Conservation (phyloP, 306 rosid genomes). For the Cercis canadensis region DNA sequence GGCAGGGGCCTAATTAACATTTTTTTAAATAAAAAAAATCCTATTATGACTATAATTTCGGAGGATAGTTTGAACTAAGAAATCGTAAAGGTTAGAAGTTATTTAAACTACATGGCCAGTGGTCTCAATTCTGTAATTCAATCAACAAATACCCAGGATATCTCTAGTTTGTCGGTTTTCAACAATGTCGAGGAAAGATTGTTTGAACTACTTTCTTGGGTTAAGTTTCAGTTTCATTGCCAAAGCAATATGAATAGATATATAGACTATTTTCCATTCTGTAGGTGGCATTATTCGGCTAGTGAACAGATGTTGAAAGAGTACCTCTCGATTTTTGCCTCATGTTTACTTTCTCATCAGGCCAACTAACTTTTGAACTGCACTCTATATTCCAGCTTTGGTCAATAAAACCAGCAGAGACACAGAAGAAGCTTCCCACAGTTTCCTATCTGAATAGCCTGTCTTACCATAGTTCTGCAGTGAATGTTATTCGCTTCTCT, state of each 20-base stretch:
- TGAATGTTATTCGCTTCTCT: conserved; percentile 82
- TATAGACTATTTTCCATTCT: background rate
- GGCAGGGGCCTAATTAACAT: background rate
- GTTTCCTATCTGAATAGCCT: conserved; percentile 74
- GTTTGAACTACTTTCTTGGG: background rate
- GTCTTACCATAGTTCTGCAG: conserved; percentile 78
- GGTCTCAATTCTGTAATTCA: background rate
- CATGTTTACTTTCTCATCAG: background rate
- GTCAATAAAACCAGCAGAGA: conserved; percentile 58
- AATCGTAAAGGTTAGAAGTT: conserved; percentile 1
- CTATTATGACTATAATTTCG: background rate
- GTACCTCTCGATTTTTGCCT: background rate
- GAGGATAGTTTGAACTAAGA: background rate
- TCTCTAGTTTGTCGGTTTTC: background rate
- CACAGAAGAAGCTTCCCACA: conserved; percentile 64
- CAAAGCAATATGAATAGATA: too few species aligned
- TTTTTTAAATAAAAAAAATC: too few species aligned
- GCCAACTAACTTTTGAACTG: conserved; percentile 28
- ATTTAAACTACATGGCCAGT: background rate
- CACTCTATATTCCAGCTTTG: conserved; percentile 64
- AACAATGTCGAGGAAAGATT: background rate
- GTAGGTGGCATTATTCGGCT: background rate
- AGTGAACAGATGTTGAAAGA: background rate
- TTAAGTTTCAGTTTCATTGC: background rate
- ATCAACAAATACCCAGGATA: background rate